Evolutionary conservation across 176 grass and related monocot genomes (phyloP).

Genomic region (Pharus latifolius): DNA sequence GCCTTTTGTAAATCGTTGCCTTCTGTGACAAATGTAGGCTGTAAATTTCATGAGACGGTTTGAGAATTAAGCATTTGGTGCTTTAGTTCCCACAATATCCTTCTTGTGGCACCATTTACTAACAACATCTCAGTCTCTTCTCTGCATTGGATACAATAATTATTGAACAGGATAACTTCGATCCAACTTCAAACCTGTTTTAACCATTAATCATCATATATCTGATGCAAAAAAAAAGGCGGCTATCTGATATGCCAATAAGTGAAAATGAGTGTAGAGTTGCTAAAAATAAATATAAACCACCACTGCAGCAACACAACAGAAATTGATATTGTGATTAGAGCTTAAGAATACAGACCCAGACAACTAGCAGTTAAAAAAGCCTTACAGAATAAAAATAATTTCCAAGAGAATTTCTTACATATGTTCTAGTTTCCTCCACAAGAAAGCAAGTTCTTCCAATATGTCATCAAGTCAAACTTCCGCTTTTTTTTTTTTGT

Average conservation of each 20-base stretch:
- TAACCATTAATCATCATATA: not conserved
- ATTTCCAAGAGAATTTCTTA: too few relatives aligned
- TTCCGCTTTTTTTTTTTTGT: too few relatives aligned
- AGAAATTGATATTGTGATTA: too few relatives aligned
- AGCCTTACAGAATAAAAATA: too few relatives aligned
- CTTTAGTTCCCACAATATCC: not conserved
- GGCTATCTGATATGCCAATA: not conserved
- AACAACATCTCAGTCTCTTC: not conserved
- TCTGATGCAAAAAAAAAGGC: not conserved
- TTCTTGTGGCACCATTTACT: not conserved
- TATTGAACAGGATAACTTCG: not conserved
- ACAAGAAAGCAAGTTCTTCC: too few relatives aligned
- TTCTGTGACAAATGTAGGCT: too few relatives aligned
- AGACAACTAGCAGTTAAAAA: too few relatives aligned
- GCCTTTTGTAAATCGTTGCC: too few relatives aligned
- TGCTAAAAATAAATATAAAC: not conserved
- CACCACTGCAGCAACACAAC: not conserved
- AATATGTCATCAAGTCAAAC: too few relatives aligned
- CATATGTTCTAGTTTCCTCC: too few relatives aligned
- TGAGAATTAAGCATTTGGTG: not conserved
- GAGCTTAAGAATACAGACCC: too few relatives aligned
- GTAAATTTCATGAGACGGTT: not conserved
- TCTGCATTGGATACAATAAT: not conserved
- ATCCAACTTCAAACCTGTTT: not conserved
- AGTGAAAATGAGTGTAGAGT: not conserved